Evolutionary conservation across 2,329 filamentous ascomycete species (phyloP).

Genomic region (Domatiomyces globalis): DNA sequence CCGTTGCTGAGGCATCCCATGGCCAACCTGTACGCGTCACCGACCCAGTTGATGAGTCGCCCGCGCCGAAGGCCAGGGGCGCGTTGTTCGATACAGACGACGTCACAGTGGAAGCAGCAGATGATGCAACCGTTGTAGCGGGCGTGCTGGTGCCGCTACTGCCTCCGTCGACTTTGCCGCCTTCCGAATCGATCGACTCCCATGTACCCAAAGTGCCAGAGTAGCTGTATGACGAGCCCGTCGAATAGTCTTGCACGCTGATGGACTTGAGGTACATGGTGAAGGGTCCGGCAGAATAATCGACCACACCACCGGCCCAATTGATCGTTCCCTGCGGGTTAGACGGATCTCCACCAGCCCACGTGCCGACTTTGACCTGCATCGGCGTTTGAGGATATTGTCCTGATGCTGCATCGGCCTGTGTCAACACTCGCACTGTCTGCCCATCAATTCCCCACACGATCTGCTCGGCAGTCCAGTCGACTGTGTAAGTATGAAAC

Average conservation of each 20-base stretch:
- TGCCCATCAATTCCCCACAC: slow-evolving; percentile 52
- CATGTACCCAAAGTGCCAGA: slow-evolving; percentile 63
- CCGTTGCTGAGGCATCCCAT: slow-evolving; percentile 45
- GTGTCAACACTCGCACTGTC: slow-evolving; percentile 47
- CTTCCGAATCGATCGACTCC: slow-evolving; percentile 68
- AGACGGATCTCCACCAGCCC: slow-evolving; percentile 46
- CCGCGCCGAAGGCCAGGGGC: slow-evolving; percentile 53
- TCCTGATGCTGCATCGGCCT: slow-evolving; percentile 44
- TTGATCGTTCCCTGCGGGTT: slow-evolving; percentile 39
- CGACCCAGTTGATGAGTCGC: slow-evolving; percentile 41
- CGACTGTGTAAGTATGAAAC: slow-evolving; percentile 38
- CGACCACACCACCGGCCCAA: slow-evolving; percentile 57
- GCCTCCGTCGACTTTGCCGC: slow-evolving; percentile 60
- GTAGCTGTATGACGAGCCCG: slow-evolving; percentile 72
- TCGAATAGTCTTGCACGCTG: slow-evolving; percentile 66
- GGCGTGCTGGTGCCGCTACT: slow-evolving; percentile 48
- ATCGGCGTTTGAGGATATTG: slow-evolving; percentile 61
- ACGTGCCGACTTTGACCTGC: slow-evolving; percentile 55
- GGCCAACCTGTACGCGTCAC: slow-evolving; percentile 51
- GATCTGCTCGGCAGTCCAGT: slow-evolving; percentile 52
- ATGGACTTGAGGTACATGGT: slow-evolving; percentile 59
- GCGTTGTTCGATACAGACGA: slow-evolving; percentile 24
- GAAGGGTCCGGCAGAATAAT: slow-evolving; percentile 53
- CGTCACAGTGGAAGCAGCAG: slow-evolving; percentile 10
- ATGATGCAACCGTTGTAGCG: slow-evolving; percentile 23